Evolutionary conservation across 176 grass and related monocot genomes (phyloP), one percentile per base, ranked within the genome.

Genomic region (Cenchrus americanus): DNA sequence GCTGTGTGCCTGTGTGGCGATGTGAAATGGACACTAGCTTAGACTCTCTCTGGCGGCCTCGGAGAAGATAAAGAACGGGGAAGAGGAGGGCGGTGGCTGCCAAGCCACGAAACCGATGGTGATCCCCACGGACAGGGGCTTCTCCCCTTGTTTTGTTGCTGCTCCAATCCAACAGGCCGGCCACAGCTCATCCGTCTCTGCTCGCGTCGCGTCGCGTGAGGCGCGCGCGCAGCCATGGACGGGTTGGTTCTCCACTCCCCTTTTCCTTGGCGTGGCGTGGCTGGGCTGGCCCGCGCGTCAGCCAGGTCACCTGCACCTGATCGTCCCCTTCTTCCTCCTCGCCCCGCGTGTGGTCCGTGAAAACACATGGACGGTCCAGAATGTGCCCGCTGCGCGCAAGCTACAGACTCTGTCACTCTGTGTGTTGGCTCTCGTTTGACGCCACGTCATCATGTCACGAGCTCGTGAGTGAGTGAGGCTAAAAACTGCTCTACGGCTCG

Each of bases 21-120:
- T 55, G 47, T n/a, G 68, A 23, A 42, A 48, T 13, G 2, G 68
- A 14, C 53, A 49, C 47, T 30, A 30, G 27, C 27, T 30, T 30
- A 30, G 27, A 30, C 15, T 4, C 26, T 37, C 30, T 42, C 19
- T 24, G 3, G 6, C 62, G 3, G 6, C 62, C 78, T 68, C 54
- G 66, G 22, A 72, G 66, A 30, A 72, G 80, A 82, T 82, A 62
- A 30, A 70, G 48, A 78, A 40, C 5, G 52, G 22, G 37, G 10
- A 1, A 23, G 1, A 0, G 13, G 11, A 14, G 19, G 27, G 86
- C n/a, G 37, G 42, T 76, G 70, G 85, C 80, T 21, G 80, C 26
- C 43, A 72, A 53, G 80, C 1, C 63, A 47, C 72, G 86, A 26
- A 71, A 52, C 47, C 23, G 59, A 47, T 19, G 43, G 76, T 14